These are phyloP conservation scores for Scutellaria baicalensis DNA, from an alignment of 257 asterid genomes.

Conservation along the genomic window DNA sequence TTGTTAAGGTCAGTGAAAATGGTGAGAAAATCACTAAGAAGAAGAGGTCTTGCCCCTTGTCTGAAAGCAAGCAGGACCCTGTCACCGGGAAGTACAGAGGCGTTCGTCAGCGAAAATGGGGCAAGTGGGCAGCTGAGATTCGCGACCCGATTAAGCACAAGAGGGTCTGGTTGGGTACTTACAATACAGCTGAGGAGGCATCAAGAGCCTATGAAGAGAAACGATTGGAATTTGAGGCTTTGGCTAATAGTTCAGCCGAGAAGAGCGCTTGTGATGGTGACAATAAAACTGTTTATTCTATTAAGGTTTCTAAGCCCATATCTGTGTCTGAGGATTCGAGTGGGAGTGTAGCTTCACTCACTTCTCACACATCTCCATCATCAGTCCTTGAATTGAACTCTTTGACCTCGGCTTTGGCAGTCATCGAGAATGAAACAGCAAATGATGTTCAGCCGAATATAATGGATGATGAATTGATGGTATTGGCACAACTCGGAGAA, in stretches of 20 bases:
- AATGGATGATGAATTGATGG: slow-evolving; percentile 24
- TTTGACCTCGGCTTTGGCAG: slow-evolving; percentile 13
- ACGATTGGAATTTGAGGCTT: slow-evolving; percentile 55
- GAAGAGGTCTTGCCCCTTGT: slow-evolving; percentile 11
- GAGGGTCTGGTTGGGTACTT: slow-evolving; percentile 88
- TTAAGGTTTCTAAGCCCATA: slow-evolving; percentile 6
- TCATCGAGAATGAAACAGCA: background rate
- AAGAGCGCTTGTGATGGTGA: slow-evolving; percentile 12
- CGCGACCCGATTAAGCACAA: slow-evolving; percentile 66
- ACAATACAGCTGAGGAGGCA: slow-evolving; percentile 65
- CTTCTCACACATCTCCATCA: slow-evolving; percentile 43
- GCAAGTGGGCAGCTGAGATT: slow-evolving; percentile 94
- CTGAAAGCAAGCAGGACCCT: slow-evolving; percentile 9
- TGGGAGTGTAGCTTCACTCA: slow-evolving; percentile 42
- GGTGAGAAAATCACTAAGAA: slow-evolving; percentile 24
- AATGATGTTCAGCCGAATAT: background rate
- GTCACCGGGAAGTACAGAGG: slow-evolving; percentile 41
- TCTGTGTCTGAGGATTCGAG: slow-evolving; percentile 36
- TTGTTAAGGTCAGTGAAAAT: slow-evolving; percentile 39
- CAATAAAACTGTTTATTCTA: slow-evolving; percentile 5
- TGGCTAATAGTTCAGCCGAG: slow-evolving; percentile 16
- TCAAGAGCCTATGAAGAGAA: slow-evolving; percentile 59
- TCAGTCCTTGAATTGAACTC: slow-evolving; percentile 50
- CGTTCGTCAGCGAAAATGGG: slow-evolving; percentile 89
- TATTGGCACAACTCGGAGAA: slow-evolving; percentile 34